Base-by-base conservation (phyloP, 257 asterid species). In the Rhazya stricta region DNA sequence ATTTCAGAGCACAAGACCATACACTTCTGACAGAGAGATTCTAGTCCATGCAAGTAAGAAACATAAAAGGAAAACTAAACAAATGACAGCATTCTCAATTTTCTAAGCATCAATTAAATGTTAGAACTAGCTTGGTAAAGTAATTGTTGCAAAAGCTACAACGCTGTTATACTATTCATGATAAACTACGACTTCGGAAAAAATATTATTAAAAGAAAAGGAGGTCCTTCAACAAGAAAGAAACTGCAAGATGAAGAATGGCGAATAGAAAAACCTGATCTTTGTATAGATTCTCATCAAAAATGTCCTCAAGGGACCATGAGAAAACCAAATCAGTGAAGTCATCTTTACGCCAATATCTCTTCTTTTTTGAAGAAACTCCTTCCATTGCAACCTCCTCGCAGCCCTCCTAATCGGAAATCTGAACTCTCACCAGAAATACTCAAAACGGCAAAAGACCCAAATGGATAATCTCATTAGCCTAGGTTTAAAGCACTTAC, bases 261-360 rank as follows among this genome's bases (percentile, higher is more conserved):
- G n/a, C 6, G 9, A 0, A 42, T 18, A 37, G 8, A 67, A 67
- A 42, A 11, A 89, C 95, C 95, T 87, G 81, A 18, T 78, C 1
- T 77, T 41, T 79, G 73, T 81, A 87, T 39, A 85, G 83, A 83
- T 83, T 67, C 34, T 81, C 80, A 5, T 87, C 67, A 29, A 75
- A 63, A 48, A 89, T 81, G n/a, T 89, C 82, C 18, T 78, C 63
- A 37, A 80, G 75, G 50, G 89, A 78, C 95, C 87, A 84, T 10
- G 90, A 84, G 18, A 89, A 75, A 51, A 87, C 71, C 79, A 83
- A 50, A 32, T 84, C 86, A 53, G 74, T 67, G 21, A 75, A 75
- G 23, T 65, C 73, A 36, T 75, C 32, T 75, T 18, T 25, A 51
- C 9, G 37, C 39, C 9, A 0, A 8, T 23, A 71, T 68, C 65